A percentile compares a stretch with the other conserved stretches of the same genome.
phyloP scores from a whole-genome alignment of 192 early-diverging fungal genomes.

The Rhizoclosmatium globosum region DNA sequence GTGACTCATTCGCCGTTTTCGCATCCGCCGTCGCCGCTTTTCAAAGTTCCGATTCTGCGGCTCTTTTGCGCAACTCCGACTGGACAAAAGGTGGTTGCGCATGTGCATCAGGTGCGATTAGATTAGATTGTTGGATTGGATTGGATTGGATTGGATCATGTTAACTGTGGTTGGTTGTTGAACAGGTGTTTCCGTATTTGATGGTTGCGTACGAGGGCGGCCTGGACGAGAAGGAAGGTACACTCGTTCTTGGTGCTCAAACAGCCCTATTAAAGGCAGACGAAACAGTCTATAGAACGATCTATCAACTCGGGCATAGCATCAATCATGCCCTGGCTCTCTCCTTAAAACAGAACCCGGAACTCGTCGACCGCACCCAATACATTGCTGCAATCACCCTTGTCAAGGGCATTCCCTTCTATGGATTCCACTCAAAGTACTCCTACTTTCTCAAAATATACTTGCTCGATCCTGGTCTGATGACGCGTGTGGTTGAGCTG shows the following conservation, averaged over 20 bases:
- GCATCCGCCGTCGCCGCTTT: background rate
- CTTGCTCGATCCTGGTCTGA: conserved; percentile 62
- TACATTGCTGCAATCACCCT: conserved; percentile 74
- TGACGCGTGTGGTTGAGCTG: conserved; percentile 67
- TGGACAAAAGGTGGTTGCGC: conserved; percentile 82
- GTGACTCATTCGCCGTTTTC: conserved; percentile 24
- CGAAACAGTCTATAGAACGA: conserved; percentile 48
- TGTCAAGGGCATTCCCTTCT: conserved; percentile 85
- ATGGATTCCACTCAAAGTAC: conserved; percentile 82
- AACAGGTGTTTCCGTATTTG: conserved; percentile 80
- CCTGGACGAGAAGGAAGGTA: conserved; percentile 22
- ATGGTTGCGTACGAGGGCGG: conserved; percentile 75
- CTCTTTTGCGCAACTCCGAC: conserved; percentile 78
- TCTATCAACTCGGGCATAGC: conserved; percentile 64
- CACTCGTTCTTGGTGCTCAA: background rate
- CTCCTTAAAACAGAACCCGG: conserved; percentile 42
- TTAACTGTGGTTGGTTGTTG: background rate
- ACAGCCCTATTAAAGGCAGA: background rate
- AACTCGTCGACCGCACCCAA: background rate
- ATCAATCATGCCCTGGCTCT: conserved; percentile 76
- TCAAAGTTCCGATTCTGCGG: conserved; percentile 76
- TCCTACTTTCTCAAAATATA: conserved; percentile 81
- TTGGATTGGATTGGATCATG: conserved; percentile 21
- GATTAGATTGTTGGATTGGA: too few relatives aligned
- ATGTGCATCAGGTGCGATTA: conserved; percentile 76